Evolutionary conservation across 257 asterid species (phyloP), one percentile per base, ranked within the genome.

Genomic region (Ocimum tenuiflorum): DNA sequence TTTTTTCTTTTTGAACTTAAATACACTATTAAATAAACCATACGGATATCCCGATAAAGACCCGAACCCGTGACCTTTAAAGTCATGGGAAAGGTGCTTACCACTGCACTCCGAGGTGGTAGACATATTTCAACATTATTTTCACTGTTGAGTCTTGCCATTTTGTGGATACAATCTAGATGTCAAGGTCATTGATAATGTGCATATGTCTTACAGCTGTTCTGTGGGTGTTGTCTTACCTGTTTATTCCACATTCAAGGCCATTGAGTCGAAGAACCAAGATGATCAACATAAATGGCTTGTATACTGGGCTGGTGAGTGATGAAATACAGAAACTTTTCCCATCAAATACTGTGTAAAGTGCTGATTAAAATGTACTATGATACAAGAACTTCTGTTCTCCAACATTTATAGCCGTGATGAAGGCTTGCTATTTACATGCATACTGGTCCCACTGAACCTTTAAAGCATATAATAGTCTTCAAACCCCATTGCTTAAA

Each of bases 261-360:
- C 97, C 64, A 88, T 94, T 63, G 97, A 94, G 81, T 53, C 85
- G 24, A 86, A 76, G 65, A 79, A 83, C 73, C 79, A 80, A 73
- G 80, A 86, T 35, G 91, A 88, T 53, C 90, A 88, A 64, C 82
- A 81, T 39, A 94, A 88, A 72, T 90, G 96, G 97, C 95, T 94
- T 63, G 15, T 85, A 41, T 94, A 94, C 64, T 94, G 99, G 99
- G 96, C 99, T 73, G 97, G 99, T 94, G 59, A 65, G 89, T 77
- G 49, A 17, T 49, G 65, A 23, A 63, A 24, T 57, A 48, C 18
- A 23, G 38, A 36, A 8, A 58, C 22, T 27, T 27, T 27, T 27
- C 31, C 31, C 31, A 27, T 27, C 31, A 27, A 27, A 4, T 27
- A 4, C 31, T 27, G 31, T 1, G 4, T 27, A 27, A 27, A 1